phyloP scores from a whole-genome alignment of 2,329 filamentous ascomycete genomes.

The Xylariaceae sp. region DNA sequence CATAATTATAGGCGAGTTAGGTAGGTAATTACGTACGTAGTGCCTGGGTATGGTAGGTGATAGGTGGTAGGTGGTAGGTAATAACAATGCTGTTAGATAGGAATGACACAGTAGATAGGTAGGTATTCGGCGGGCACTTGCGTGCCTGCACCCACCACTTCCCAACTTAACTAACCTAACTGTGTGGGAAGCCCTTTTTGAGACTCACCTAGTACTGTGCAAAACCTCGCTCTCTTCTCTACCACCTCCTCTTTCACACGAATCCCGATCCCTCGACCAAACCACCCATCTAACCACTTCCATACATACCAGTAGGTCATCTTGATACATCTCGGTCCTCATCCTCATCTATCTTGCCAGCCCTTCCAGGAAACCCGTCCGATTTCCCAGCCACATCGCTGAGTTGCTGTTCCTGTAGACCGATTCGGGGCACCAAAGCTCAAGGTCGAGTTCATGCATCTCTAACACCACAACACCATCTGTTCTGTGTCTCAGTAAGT shows the following conservation, averaged over 20 bases:
- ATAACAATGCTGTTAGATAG: background rate
- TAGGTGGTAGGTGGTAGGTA: background rate
- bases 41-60: background rate
- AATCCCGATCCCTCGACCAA: slow-evolving; percentile 18
- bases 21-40: too few species aligned
- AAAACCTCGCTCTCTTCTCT: slow-evolving; percentile 33
- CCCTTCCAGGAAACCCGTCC: slow-evolving; percentile 8
- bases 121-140: slow-evolving; percentile 21
- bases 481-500: slow-evolving; percentile 35
- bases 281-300: slow-evolving; percentile 25
- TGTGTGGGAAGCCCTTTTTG: slow-evolving; percentile 28
- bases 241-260: slow-evolving; percentile 32
- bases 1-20: too few species aligned
- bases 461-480: slow-evolving; percentile 32
- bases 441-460: slow-evolving; percentile 31
- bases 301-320: slow-evolving; percentile 25
- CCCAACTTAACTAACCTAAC: slow-evolving; percentile 19
- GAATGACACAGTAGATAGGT: slow-evolving; percentile 6
- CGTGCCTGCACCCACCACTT: slow-evolving; percentile 15
- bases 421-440: slow-evolving; percentile 26
- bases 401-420: slow-evolving; percentile 22
- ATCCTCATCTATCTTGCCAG: slow-evolving; percentile 4
- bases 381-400: slow-evolving; percentile 15
- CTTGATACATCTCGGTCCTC: slow-evolving; percentile 19
- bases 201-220: slow-evolving; percentile 26